Percentiles rank a stretch among this genome's conserved stretches.
Conservation (phyloP, 768 basidiomycete species). For the Crepidotus variabilis region DNA sequence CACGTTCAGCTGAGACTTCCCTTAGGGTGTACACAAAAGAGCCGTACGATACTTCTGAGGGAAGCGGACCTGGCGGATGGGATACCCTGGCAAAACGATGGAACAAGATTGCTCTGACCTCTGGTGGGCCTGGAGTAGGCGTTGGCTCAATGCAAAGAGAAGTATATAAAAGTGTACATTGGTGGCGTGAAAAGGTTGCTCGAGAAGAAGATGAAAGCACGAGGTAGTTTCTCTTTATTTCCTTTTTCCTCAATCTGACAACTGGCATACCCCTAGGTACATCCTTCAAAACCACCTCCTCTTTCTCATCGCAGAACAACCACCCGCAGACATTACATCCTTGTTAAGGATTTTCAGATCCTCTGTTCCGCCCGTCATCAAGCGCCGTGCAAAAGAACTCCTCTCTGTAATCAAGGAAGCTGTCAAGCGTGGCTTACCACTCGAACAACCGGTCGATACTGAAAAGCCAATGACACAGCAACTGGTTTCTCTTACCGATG, state of each 20-base stretch:
- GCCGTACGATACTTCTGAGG: constrained; percentile 61
- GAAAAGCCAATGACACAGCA: background rate
- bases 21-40: constrained; percentile 69
- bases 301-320: constrained; percentile 68
- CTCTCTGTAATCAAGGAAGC: constrained; percentile 56
- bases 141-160: constrained; percentile 44
- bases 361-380: constrained; percentile 56
- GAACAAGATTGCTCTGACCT: constrained; percentile 61
- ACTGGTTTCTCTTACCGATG: background rate
- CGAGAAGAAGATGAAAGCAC: constrained; percentile 86
- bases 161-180: constrained; percentile 71
- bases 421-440: constrained; percentile 29
- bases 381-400: constrained; percentile 59
- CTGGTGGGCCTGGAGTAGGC: constrained; percentile 30
- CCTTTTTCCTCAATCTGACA: constrained; percentile 3
- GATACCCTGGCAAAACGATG: constrained; percentile 74
- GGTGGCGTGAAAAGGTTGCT: constrained; percentile 79
- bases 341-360: constrained; percentile 57
- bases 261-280: constrained; percentile 40
- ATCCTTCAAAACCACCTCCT: constrained; percentile 73
- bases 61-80: constrained; percentile 72
- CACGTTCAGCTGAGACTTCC: constrained; percentile 73
- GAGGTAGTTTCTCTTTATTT: constrained; percentile 40
- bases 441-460: constrained; percentile 4
- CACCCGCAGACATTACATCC: constrained; percentile 61